Base-by-base conservation (phyloP, 495 filamentous ascomycete genomes). In the Parachaetomium inaequale region DNA sequence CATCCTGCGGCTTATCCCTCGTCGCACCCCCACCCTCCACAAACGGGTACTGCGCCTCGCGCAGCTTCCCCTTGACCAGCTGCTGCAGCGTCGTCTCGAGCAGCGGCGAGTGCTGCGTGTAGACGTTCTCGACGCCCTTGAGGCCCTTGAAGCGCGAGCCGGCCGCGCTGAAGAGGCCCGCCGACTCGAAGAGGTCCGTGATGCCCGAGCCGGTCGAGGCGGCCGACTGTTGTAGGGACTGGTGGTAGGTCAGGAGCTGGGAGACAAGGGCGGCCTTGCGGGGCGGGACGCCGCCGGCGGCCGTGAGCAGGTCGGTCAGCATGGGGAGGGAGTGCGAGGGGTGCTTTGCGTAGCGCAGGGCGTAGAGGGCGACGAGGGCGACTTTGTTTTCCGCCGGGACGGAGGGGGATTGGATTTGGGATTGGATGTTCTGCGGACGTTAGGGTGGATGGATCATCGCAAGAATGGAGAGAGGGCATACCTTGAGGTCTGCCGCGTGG, bases 101-200 rank as follows among this genome's bases (percentile, higher is more conserved):
- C 47, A 90, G 81, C 0, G 94, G 93, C 2, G 92, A 94, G 74
- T 98, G 94, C 73, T 98, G 95, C 0, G 94, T 98, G 73, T 98
- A 98, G 23, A 98, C 94, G 66, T 98, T 98, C 72, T 98, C 94
- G 4, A 98, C 93, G 15, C 94, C 94, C 70, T 96, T 96, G 19
- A 98, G 81, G 2, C 93, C 95, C 72, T 96, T 96, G 75, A 98
- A 93, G 2, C 92, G 87, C 67, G 89, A 89, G 32, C 92, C 83
- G 3, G 94, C 92, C 17, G 90, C 89, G 32, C 90, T 90, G 76
- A 98, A 96, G 58, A 98, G 90, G 7, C 90, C 93, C 2, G 89
- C 87, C 0, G 90, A 89, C 69, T 97, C 92, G 70, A 98, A 98
- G 8, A 96, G 82, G 63, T 96, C 93, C 3, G 90, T 85, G 67